These are phyloP conservation scores for Cladosporium cucumerinum DNA, from an alignment of 2,329 filamentous ascomycete species.

Conservation along the genomic window DNA sequence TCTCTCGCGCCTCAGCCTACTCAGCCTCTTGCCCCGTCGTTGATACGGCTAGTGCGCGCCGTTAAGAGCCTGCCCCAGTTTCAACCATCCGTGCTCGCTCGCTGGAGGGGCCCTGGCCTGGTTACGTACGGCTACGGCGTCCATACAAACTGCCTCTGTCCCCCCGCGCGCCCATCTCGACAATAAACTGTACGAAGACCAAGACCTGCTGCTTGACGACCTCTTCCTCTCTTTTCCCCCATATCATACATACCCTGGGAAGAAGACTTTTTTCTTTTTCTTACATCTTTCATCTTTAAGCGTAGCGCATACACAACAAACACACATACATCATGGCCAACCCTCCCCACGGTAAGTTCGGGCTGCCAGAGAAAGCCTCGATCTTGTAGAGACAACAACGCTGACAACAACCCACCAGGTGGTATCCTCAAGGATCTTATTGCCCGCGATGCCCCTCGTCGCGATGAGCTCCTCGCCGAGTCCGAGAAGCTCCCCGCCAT, in stretches of 20 bases:
- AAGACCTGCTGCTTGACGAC: constrained; percentile 7
- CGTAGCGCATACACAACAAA: constrained; percentile 1
- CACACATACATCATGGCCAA: constrained; percentile 44
- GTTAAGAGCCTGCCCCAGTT: constrained; percentile 3
- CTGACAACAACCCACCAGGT: constrained; percentile 47
- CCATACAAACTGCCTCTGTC: constrained; percentile 1
- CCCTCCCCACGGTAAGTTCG: constrained; percentile 47
- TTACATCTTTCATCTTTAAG: not conserved
- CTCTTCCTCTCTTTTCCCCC: not conserved
- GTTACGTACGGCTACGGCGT: not conserved
- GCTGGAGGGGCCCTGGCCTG: not conserved
- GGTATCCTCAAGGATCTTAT: constrained; percentile 97
- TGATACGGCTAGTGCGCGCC: constrained; percentile 4
- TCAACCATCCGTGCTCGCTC: constrained; percentile 10
- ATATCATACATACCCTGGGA: not conserved
- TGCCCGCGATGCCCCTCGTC: constrained; percentile 82
- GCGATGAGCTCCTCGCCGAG: constrained; percentile 75
- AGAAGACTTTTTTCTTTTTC: constrained; percentile 10
- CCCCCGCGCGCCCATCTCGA: not conserved
- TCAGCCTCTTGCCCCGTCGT: not conserved
- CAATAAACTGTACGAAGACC: not conserved
- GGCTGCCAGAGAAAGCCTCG: constrained; percentile 8
- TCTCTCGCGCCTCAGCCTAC: not conserved
- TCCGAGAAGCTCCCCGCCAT: constrained; percentile 83
- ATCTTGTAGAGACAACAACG: not conserved